Conservation (phyloP, 345 rosid genomes). For the Eucalyptus curtisii region DNA sequence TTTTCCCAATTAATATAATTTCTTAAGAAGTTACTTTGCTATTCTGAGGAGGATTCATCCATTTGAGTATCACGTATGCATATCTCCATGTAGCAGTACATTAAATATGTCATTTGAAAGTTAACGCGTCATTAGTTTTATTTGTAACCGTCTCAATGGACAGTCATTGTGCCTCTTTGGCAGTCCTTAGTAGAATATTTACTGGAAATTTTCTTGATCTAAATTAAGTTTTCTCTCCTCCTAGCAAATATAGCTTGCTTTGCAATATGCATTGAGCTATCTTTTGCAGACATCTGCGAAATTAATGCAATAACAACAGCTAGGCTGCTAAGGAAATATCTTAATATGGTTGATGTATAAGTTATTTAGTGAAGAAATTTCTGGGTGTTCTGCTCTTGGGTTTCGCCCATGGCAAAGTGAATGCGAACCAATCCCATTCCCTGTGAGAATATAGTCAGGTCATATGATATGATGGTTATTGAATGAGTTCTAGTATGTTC, state of each 20-base stretch:
- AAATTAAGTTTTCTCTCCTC: neutral
- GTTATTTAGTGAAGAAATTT: neutral
- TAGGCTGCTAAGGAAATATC: neutral
- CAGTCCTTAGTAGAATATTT: neutral
- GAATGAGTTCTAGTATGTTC: neutral
- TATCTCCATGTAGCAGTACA: neutral
- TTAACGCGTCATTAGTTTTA: neutral
- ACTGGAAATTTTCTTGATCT: neutral
- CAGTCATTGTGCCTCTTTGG: neutral
- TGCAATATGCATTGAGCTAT: neutral
- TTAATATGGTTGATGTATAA: neutral
- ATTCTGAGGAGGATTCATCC: neutral
- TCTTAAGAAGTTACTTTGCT: neutral
- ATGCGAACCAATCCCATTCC: neutral
- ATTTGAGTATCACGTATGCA: neutral
- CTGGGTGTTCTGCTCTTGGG: neutral
- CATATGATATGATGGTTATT: neutral
- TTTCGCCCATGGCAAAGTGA: neutral
- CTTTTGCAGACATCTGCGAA: neutral
- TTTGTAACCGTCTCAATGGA: neutral
- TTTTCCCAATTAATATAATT: neutral
- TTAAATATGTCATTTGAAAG: neutral
- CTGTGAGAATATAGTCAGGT: neutral
- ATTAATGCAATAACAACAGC: neutral
- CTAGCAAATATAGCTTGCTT: neutral